phyloP scores from a whole-genome alignment of 225 moss, liverwort and hornwort species.

The Bryum argenteum region DNA sequence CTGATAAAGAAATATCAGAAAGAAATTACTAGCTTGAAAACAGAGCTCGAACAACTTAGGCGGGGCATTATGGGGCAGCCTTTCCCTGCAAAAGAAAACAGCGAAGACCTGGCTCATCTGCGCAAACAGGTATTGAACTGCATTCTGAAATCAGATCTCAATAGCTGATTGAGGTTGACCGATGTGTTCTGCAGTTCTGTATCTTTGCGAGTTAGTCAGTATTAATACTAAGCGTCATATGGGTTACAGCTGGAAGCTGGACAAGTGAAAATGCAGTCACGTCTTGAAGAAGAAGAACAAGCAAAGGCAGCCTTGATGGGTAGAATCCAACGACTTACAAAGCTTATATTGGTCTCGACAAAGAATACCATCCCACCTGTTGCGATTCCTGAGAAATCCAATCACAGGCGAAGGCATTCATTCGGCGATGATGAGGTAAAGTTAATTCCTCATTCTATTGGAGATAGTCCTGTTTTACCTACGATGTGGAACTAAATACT shows the following conservation, averaged over 20 bases:
- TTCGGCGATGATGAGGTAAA: slow-evolving; percentile 98
- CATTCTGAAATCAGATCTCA: slow-evolving; percentile 11
- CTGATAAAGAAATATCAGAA: slow-evolving; percentile 98
- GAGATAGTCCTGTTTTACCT: neutral
- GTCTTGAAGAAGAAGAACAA: slow-evolving; percentile 98
- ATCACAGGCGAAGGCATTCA: slow-evolving; percentile 85
- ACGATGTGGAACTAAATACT: slow-evolving; percentile 5
- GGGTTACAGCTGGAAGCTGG: slow-evolving; percentile 84
- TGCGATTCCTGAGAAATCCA: slow-evolving; percentile 73
- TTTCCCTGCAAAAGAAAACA: slow-evolving; percentile 63
- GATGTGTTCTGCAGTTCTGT: slow-evolving; percentile 8
- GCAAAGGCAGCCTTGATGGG: slow-evolving; percentile 99
- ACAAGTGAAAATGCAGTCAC: slow-evolving; percentile 97
- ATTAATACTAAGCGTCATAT: slow-evolving; percentile 20
- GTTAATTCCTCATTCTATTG: neutral
- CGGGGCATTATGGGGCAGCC: slow-evolving; percentile 92
- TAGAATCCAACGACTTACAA: slow-evolving; percentile 94
- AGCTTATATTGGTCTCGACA: slow-evolving; percentile 91
- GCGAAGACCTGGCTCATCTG: slow-evolving; percentile 79
- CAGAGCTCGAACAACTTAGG: slow-evolving; percentile 90
- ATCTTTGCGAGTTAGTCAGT: slow-evolving; percentile 8
- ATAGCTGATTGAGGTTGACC: neutral
- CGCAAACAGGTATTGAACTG: slow-evolving; percentile 79
- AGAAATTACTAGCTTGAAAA: slow-evolving; percentile 93
- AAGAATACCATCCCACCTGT: slow-evolving; percentile 88